These are phyloP conservation scores for Paramecium tetraurelia DNA, from an alignment of 73 alveolate genomes.

Conservation along the genomic window DNA sequence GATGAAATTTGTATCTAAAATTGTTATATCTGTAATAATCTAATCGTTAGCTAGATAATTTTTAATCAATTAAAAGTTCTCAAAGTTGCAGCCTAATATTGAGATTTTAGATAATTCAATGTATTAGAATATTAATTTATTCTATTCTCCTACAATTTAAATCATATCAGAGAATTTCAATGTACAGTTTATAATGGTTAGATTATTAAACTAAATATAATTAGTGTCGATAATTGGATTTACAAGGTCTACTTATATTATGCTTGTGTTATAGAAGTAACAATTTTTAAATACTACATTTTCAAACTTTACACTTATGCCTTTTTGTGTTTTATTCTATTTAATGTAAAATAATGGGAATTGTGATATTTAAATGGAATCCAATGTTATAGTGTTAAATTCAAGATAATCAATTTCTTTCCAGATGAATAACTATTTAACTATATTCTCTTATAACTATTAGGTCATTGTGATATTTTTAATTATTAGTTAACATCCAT, in stretches of 20 bases:
- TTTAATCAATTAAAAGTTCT: neutral
- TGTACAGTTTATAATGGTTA: neutral
- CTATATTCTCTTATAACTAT: neutral
- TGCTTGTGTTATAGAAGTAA: neutral
- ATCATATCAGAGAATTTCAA: neutral
- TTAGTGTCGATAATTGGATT: neutral
- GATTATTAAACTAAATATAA: neutral
- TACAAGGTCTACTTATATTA: neutral
- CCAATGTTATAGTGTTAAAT: neutral
- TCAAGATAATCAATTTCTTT: neutral
- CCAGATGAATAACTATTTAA: neutral
- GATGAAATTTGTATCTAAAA: neutral
- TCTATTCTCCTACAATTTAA: neutral
- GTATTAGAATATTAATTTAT: neutral
- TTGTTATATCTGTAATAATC: neutral
- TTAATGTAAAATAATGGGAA: neutral
- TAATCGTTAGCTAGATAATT: neutral
- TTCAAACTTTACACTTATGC: neutral
- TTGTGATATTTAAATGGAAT: neutral
- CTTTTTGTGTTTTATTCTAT: neutral
- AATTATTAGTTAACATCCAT: neutral
- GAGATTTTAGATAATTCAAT: neutral
- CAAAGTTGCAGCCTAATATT: neutral
- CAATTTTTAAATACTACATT: neutral
- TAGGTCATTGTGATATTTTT: neutral